phyloP scores from a whole-genome alignment of 495 filamentous ascomycete genomes.

The Neurospora cerealis region DNA sequence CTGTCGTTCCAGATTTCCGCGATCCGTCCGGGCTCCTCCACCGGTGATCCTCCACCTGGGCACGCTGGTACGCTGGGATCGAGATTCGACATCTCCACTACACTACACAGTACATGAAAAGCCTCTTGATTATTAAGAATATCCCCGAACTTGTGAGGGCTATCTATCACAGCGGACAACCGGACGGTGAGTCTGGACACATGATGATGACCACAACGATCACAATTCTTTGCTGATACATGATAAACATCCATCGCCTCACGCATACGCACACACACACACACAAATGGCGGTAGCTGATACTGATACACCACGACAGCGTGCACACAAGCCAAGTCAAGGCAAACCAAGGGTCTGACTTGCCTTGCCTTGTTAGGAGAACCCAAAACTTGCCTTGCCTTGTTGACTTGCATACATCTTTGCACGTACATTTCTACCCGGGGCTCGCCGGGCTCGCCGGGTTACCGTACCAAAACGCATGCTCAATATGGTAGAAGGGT shows the following conservation, averaged over 20 bases:
- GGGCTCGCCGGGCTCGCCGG: too few relatives aligned
- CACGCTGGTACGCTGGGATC: not conserved
- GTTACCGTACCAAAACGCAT: too few relatives aligned
- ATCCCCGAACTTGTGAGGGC: not conserved
- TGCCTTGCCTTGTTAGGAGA: too few relatives aligned
- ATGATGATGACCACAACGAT: constrained; percentile 5
- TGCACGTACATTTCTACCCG: too few relatives aligned
- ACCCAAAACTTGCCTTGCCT: too few relatives aligned
- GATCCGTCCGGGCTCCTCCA: not conserved
- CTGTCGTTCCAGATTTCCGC: not conserved
- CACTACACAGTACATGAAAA: not conserved
- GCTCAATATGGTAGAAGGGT: too few relatives aligned
- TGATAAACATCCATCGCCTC: not conserved
- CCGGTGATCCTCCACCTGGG: not conserved
- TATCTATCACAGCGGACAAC: not conserved
- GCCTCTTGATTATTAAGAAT: not conserved
- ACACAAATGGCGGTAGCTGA: not conserved
- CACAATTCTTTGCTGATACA: not conserved
- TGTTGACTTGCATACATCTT: too few relatives aligned
- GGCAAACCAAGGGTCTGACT: too few relatives aligned
- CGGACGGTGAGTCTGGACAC: not conserved
- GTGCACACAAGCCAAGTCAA: not conserved
- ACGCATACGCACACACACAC: not conserved
- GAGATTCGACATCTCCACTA: not conserved
- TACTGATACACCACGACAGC: not conserved